Conservation (phyloP, 169 alveolate species). For the Cryptosporidium tyzzeri region DNA sequence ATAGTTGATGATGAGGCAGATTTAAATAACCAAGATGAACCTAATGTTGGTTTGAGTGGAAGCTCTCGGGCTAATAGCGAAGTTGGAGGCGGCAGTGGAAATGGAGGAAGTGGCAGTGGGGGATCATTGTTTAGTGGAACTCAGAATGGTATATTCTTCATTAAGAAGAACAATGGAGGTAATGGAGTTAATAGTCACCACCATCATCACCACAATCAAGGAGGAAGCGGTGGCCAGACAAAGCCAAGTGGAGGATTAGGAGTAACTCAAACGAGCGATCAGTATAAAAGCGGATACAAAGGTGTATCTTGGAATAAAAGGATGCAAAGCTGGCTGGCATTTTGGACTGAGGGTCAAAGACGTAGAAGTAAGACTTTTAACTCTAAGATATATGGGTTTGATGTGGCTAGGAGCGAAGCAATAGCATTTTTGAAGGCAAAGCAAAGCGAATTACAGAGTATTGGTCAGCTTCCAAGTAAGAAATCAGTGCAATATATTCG, state of each 20-base stretch:
- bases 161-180: constrained; percentile 35
- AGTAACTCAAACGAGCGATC: not conserved
- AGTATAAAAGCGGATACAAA: constrained; percentile 58
- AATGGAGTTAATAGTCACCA: not conserved
- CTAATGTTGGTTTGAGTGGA: not conserved
- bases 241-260: not conserved
- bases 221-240: not conserved
- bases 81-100: not conserved
- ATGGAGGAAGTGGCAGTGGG: constrained; percentile 1
- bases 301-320: constrained; percentile 74
- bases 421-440: constrained; percentile 73
- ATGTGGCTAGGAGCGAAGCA: constrained; percentile 71
- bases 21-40: not conserved
- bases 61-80: constrained; percentile 2
- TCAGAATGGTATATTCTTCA: constrained; percentile 47
- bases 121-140: constrained; percentile 29
- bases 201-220: not conserved
- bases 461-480: constrained; percentile 54
- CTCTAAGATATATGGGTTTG: constrained; percentile 69
- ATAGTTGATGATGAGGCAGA: constrained; percentile 52
- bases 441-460: constrained; percentile 59
- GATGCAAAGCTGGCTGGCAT: constrained; percentile 71
- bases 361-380: constrained; percentile 66
- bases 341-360: constrained; percentile 72
- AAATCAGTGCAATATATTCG: constrained; percentile 57